Evolutionary conservation across 2,329 filamentous ascomycete genomes (phyloP), one percentile per base, ranked within the genome.

Genomic region (Pestalotiopsis fici): DNA sequence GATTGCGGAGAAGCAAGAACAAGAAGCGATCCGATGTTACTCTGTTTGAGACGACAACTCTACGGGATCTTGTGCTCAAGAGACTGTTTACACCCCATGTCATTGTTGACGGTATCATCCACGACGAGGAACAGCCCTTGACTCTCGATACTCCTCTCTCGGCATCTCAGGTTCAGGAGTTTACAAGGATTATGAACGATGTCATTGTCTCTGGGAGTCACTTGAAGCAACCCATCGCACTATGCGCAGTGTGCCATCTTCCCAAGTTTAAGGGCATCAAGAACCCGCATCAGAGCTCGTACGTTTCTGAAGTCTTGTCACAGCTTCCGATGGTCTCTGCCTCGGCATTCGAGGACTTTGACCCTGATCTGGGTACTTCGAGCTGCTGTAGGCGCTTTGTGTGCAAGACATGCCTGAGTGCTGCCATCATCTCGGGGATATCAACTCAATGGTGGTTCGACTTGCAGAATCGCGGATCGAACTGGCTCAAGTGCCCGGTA

Each of bases 201-300:
- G 54, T 68, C 5, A 63, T 66, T n/a, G 28, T 59, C 11, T 66
- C 59, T 18, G 66, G 66, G 6, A 56, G 56, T 21, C 55, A 62
- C 21, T 39, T 66, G 28, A 66, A 68, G 27, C 68, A 69, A 11
- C 63, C 63, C 7, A 65, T 69, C 23, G 64, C 66, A 6, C 59
- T 69, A 3, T 69, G 68, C 39, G 68, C 68, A 6, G 68, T 69
- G 4, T 69, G 68, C 35, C 66, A 67, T 43, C 60, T 66, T 28
- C 68, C 68, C 39, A 68, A 69, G 56, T 68, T 69, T 59, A 68
- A 68, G 31, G 67, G 59, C 11, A 61, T 59, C 21, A 66, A 65
- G 15, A 25, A 15, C 25, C 43, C 60, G 18, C 57, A 39, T 15
- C 67, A 64, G 27, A 64, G 31, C 27, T 63, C 68, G n/a, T 69